These are phyloP conservation scores for Chlorencoelia australis DNA, from an alignment of 2,329 filamentous ascomycete genomes.

Conservation along the genomic window DNA sequence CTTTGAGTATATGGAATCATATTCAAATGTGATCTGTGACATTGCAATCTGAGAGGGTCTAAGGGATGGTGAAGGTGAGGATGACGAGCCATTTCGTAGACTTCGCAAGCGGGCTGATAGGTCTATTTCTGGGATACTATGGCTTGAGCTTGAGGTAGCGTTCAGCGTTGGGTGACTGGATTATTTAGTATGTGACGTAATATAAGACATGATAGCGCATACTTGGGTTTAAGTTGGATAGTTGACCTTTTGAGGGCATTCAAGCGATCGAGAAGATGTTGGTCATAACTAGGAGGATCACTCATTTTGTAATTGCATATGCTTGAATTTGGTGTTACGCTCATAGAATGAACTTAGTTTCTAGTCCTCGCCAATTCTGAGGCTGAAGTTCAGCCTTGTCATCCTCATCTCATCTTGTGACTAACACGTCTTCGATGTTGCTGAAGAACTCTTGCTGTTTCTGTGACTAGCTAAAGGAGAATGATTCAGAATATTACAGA, in stretches of 20 bases:
- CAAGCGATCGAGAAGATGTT: slow-evolving; percentile 23
- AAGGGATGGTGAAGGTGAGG: slow-evolving; percentile 11
- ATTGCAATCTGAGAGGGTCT: slow-evolving; percentile 3
- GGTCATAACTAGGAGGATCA: slow-evolving; percentile 21
- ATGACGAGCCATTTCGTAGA: slow-evolving; percentile 20
- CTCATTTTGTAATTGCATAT: slow-evolving; percentile 16
- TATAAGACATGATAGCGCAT: slow-evolving; percentile 1
- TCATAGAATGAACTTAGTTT: slow-evolving; percentile 1
- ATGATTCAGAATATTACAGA: neutral
- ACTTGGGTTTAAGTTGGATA: slow-evolving; percentile 21
- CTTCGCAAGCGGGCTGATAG: slow-evolving; percentile 22
- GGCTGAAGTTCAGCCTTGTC: slow-evolving; percentile 18
- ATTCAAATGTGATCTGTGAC: too few species aligned
- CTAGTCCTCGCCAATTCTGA: slow-evolving; percentile 7
- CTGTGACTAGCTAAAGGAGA: neutral
- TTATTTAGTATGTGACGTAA: slow-evolving; percentile 14
- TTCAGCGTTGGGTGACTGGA: slow-evolving; percentile 8
- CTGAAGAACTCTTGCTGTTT: neutral
- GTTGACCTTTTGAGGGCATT: slow-evolving; percentile 26
- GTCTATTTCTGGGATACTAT: slow-evolving; percentile 18
- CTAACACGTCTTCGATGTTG: neutral
- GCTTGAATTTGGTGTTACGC: slow-evolving; percentile 3
- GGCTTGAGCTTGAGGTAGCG: slow-evolving; percentile 3
- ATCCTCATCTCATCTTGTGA: neutral
- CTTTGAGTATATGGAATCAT: too few species aligned